Percentiles rank a stretch among this genome's conserved stretches.
Evolutionary conservation across 805 yeast species (phyloP).

Genomic region (Cyberlindnera xylosilytica): DNA sequence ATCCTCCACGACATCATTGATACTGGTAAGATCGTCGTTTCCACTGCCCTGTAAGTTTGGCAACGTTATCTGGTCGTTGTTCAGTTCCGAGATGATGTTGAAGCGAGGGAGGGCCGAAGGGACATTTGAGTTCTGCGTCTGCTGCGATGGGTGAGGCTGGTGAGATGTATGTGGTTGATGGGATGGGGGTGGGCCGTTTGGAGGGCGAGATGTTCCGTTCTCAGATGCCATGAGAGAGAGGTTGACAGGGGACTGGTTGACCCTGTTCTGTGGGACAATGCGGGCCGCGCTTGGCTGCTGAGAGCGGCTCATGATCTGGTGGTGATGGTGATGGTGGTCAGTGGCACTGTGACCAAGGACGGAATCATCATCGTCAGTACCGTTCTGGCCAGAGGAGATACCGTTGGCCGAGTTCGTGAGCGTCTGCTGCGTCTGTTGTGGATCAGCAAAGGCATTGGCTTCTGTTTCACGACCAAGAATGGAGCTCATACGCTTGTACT

Average conservation of each 20-base stretch:
- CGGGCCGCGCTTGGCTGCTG: slow-evolving; percentile 2
- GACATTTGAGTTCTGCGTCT: not conserved
- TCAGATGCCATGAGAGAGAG: slow-evolving; percentile 9
- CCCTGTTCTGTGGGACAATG: slow-evolving; percentile 18
- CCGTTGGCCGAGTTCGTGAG: not conserved
- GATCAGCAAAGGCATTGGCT: not conserved
- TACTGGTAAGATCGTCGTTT: slow-evolving; percentile 7
- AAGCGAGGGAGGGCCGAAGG: slow-evolving; percentile 5
- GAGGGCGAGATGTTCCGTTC: not conserved
- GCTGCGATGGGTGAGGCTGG: too few species aligned
- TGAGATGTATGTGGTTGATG: too few species aligned
- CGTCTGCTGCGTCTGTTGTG: not conserved
- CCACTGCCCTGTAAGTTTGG: slow-evolving; percentile 4
- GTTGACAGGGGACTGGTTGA: slow-evolving; percentile 13
- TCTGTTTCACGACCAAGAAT: slow-evolving; percentile 9
- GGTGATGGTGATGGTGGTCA: slow-evolving; percentile 8
- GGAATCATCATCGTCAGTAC: not conserved
- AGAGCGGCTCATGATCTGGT: slow-evolving; percentile 6
- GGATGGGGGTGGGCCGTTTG: not conserved
- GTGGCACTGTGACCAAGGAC: slow-evolving; percentile 1
- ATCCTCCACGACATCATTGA: slow-evolving; percentile 15
- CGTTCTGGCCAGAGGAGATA: not conserved
- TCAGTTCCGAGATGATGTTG: slow-evolving; percentile 10
- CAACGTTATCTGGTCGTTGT: slow-evolving; percentile 13
- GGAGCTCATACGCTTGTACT: slow-evolving; percentile 16